Percentiles rank a stretch among this genome's conserved stretches.
Conservation (phyloP, 164 flowering plant genomes). For the Annona squamosa region DNA sequence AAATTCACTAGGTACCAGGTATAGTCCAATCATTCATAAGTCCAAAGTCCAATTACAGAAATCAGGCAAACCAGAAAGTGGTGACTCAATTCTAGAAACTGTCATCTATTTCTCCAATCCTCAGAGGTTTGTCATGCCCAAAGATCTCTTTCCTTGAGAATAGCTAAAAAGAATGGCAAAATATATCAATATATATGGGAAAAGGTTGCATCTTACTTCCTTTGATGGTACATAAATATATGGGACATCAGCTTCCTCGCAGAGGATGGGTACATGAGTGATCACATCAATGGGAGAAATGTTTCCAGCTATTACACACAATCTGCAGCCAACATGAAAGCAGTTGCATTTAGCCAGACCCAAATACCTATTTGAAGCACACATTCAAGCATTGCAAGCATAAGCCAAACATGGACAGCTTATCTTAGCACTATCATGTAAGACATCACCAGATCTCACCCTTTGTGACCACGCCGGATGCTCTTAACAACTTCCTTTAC, state of each 20-base stretch:
- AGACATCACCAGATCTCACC: conserved; percentile 33
- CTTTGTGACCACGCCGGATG: conserved; percentile 78
- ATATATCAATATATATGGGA: background rate
- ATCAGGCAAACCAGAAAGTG: no score
- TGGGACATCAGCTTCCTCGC: conserved; percentile 86
- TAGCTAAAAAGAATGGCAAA: background rate
- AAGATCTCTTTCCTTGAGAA: background rate
- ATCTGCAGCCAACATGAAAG: conserved; percentile 36
- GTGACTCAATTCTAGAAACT: no score
- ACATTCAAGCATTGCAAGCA: background rate
- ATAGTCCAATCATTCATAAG: no score
- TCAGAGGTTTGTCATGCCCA: no score
- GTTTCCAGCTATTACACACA: conserved; percentile 93
- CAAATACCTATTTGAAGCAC: background rate
- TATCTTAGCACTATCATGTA: background rate
- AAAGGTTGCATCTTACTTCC: conserved; percentile 50
- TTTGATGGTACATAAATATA: conserved; percentile 86
- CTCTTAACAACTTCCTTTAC: conserved; percentile 97
- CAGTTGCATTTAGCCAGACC: background rate
- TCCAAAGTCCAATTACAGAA: no score
- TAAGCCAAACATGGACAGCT: background rate
- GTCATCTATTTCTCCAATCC: no score
- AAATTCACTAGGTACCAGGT: no score
- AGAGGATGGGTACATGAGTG: conserved; percentile 84
- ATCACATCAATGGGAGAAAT: conserved; percentile 93